Percentiles rank a stretch among this genome's conserved stretches.
These are phyloP conservation scores for Lepraria neglecta DNA, from an alignment of 495 filamentous ascomycete genomes.

Conservation along the genomic window DNA sequence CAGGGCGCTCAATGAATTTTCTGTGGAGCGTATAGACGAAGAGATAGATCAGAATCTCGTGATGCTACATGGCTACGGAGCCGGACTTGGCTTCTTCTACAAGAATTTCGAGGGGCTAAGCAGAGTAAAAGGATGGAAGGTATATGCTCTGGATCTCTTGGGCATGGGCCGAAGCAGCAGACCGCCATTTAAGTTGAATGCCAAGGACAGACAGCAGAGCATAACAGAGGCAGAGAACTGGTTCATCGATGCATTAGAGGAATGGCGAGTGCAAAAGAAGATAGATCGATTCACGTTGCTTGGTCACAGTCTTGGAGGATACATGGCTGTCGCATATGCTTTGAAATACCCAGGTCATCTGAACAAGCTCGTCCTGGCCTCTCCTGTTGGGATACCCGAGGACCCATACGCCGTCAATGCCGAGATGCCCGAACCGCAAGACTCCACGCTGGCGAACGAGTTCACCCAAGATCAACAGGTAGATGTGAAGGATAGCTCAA, in stretches of 20 bases:
- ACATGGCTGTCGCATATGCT: constrained; percentile 88
- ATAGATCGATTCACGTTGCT: constrained; percentile 91
- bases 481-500: constrained; percentile 40
- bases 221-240: constrained; percentile 88
- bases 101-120: constrained; percentile 89
- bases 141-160: constrained; percentile 86
- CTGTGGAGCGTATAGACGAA: constrained; percentile 76
- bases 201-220: constrained; percentile 73
- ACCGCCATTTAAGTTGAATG: constrained; percentile 73
- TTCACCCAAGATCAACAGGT: constrained; percentile 67
- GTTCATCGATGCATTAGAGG: constrained; percentile 94
- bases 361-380: constrained; percentile 92
- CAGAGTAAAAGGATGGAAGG: constrained; percentile 71
- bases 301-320: constrained; percentile 89
- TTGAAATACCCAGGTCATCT: constrained; percentile 90
- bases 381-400: constrained; percentile 89
- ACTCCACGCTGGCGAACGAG: constrained; percentile 63
- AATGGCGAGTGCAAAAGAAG: constrained; percentile 82
- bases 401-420: constrained; percentile 85
- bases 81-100: constrained; percentile 94
- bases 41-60: constrained; percentile 76
- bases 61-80: constrained; percentile 95
- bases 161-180: constrained; percentile 89
- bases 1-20: constrained; percentile 87
- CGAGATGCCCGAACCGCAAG: constrained; percentile 68